Percentiles rank a stretch among this genome's conserved stretches.
phyloP scores from a whole-genome alignment of 805 yeast genomes.

The Nakazawaea populi region DNA sequence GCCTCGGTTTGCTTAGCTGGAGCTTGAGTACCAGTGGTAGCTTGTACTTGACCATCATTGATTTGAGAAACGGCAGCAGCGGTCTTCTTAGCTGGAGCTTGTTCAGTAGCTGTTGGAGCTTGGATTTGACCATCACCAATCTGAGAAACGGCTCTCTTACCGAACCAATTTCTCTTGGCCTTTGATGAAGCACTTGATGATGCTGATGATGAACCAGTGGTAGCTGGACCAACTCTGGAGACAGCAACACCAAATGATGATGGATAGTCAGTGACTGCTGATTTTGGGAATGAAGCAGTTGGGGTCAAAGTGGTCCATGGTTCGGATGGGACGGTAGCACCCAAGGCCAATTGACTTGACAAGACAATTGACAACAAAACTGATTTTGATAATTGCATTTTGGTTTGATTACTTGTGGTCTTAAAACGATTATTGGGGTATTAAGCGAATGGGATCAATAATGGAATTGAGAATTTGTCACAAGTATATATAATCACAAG shows the following conservation, averaged over 20 bases:
- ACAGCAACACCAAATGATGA: conserved; percentile 55
- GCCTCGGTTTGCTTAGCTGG: conserved; percentile 22
- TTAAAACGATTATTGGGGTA: background rate
- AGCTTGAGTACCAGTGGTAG: conserved; percentile 21
- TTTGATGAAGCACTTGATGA: conserved; percentile 19
- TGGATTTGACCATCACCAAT: conserved; percentile 45
- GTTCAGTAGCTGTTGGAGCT: conserved; percentile 19
- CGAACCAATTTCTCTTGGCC: conserved; percentile 24
- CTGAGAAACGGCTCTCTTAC: conserved; percentile 34
- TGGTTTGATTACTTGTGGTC: background rate
- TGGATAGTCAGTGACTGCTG: conserved; percentile 51
- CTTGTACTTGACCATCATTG: conserved; percentile 41
- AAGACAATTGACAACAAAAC: conserved; percentile 32
- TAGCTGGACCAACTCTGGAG: conserved; percentile 8
- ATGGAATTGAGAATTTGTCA: background rate
- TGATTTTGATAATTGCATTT: conserved; percentile 5
- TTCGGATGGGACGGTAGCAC: conserved; percentile 52
- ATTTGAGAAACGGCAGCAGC: conserved; percentile 33
- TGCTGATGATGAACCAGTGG: conserved; percentile 22
- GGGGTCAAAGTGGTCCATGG: conserved; percentile 71
- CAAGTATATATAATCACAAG: background rate
- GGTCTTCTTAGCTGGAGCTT: conserved; percentile 6
- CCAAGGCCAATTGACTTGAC: conserved; percentile 33
- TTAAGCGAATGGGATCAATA: conserved; percentile 1
- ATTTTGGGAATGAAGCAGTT: conserved; percentile 36